Evolutionary conservation across 768 basidiomycete species (phyloP), one percentile per base, ranked within the genome.

Genomic region (Kondoa malvinella): DNA sequence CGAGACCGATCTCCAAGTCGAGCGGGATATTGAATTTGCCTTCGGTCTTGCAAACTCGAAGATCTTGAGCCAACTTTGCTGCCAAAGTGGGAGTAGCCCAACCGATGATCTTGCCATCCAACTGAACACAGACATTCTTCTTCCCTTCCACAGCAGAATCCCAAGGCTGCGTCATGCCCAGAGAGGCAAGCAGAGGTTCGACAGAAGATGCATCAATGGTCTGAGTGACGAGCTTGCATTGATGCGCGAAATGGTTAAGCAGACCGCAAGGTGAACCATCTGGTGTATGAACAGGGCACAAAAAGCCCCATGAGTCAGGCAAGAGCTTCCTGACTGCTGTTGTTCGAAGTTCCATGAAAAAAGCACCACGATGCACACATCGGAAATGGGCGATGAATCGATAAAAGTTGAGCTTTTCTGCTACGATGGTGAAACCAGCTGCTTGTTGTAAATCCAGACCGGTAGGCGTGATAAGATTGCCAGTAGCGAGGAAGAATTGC

Each of bases 361-460:
- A 99, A 40, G 95, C 92, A 77, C 95, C 95, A 78, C 95, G 89
- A 79, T 99, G 95, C 32, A 99, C 91, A 77, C 89, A 95, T 67
- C 95, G 83, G 81, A 99, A 99, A 79, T 99, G 95, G 75, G 88
- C 88, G 77, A 99, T 91, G 77, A 96, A 99, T 40, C 95, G 90
- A 72, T 88, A 86, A 85, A 95, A 99, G 77, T 99, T 99, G 69
- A 99, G 82, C 78, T 97, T 97, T 80, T 99, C 95, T 3, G 92
- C 95, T 34, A 97, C 88, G 72, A 99, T 95, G 0, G 95, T 97
- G 78, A 94, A 97, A n/a, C 95, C 95, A 21, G 92, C 87, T 0
- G 92, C 87, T 77, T 99, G 95, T 76, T 97, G 94, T 17, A 99
- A 80, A 78, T 97, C 95, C 66, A 99, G 85, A 69, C 95, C 95